Evolutionary conservation across 371 early-diverging fungal genomes (phyloP), one percentile per base, ranked within the genome.

Genomic region (Syncephalastrum racemosum): DNA sequence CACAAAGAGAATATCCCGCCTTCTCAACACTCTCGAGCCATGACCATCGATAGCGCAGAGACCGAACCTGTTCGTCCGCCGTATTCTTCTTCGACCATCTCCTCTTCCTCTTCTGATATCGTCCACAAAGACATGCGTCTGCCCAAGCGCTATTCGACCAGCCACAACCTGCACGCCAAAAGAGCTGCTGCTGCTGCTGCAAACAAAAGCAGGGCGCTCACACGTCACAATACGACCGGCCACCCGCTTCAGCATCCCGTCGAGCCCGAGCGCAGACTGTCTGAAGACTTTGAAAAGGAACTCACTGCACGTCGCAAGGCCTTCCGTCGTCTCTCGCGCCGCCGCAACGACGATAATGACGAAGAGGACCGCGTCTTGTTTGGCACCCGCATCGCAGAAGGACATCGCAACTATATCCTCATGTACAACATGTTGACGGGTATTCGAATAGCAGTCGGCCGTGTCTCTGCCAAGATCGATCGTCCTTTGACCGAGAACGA

Each of bases 341-440:
- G 58, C 14, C 49, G 54, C 22, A 23, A 46, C 12, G 47, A 45
- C 45, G 44, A 4, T 50, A 58, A 55, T 6, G 70, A 69, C 4
- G 71, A 78, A 19, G 76, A 78, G 13, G 80, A 82, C 46, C 66
- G 73, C 18, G 79, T 81, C 0, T 19, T 80, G 42, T 82, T 85
- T 36, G 88, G 88, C 19, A 85, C 84, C 19, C 72, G 83, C n/a
- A 80, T 87, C 20, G 75, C 75, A 12, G 84, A 85, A 67, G 85
- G 79, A 23, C 83, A 85, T 61, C 79, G 70, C 25, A 85, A 85
- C 60, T 83, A 85, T 60, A 83, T 92, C 53, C 77, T 95, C 31
- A 96, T 95, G 96, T 95, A 95, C 77, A 91, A 96, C 63, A 95
- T 96, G 96, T 71, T 96, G 50, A 96, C 95, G 2, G 96, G 91